Conservation (phyloP, 768 basidiomycete species). For the Hemileccinum rubropunctum region DNA sequence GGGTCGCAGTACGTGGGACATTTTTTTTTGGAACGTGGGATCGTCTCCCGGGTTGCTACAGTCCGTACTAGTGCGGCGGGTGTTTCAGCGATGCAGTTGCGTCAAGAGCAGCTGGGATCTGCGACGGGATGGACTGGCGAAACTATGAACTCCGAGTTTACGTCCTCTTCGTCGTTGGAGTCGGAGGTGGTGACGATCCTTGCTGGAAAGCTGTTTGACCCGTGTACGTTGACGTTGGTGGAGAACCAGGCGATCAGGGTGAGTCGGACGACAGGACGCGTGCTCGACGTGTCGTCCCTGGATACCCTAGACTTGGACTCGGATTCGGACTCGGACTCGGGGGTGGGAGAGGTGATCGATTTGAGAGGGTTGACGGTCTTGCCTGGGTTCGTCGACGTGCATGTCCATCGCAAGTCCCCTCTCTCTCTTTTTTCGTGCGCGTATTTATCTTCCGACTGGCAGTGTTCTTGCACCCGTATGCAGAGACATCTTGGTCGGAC, state of each 20-base stretch:
- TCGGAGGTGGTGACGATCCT: constrained; percentile 18
- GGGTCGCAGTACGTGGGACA: too few relatives aligned
- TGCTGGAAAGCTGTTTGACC: constrained; percentile 53
- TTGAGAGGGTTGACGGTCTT: constrained; percentile 43
- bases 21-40: too few relatives aligned
- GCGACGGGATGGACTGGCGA: too few relatives aligned
- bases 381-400: constrained; percentile 57
- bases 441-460: constrained; percentile 3
- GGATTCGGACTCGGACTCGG: too few relatives aligned
- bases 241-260: constrained; percentile 48
- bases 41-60: too few relatives aligned
- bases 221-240: constrained; percentile 39
- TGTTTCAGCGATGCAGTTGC: too few relatives aligned
- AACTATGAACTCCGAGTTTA: too few relatives aligned
- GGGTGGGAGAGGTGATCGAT: constrained; percentile 38
- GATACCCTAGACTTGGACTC: too few relatives aligned
- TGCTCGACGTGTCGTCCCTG: constrained; percentile 37
- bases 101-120: too few relatives aligned
- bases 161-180: too few relatives aligned
- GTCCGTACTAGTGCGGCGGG: too few relatives aligned
- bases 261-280: constrained; percentile 41
- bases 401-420: constrained; percentile 58
- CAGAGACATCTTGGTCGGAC: constrained; percentile 59
- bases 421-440: too few relatives aligned
- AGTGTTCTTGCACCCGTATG: constrained; percentile 33